These are phyloP conservation scores for Trametopsis cervina DNA, from an alignment of 768 basidiomycete genomes.

Conservation along the genomic window DNA sequence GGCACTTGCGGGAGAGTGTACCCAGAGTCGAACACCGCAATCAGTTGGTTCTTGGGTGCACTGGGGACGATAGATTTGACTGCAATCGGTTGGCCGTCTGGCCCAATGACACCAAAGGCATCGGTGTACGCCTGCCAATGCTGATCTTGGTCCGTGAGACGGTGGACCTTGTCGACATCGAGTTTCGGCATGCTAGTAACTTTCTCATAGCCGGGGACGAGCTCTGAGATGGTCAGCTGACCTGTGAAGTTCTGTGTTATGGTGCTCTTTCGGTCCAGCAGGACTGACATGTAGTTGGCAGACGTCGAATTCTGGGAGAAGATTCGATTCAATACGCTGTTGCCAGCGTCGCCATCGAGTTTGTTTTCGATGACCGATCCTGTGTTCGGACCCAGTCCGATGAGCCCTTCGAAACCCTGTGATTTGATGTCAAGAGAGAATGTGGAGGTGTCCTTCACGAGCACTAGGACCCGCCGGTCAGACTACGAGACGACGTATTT, in stretches of 20 bases:
- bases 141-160: constrained; percentile 57
- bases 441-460: constrained; percentile 53
- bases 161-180: constrained; percentile 56
- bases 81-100: constrained; percentile 59
- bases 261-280: constrained; percentile 55
- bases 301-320: constrained; percentile 52
- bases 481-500: background rate
- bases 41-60: constrained; percentile 55
- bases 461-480: constrained; percentile 33
- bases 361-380: constrained; percentile 59
- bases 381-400: constrained; percentile 74
- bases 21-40: constrained; percentile 72
- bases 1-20: constrained; percentile 69
- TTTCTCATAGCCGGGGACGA: constrained; percentile 54
- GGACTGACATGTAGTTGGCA: constrained; percentile 61
- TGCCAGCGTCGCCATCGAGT: constrained; percentile 40
- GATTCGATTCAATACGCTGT: constrained; percentile 57
- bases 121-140: constrained; percentile 78
- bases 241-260: constrained; percentile 47
- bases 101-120: constrained; percentile 64
- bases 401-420: constrained; percentile 63
- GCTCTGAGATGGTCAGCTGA: constrained; percentile 63
- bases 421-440: constrained; percentile 55
- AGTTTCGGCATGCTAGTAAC: constrained; percentile 59
- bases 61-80: constrained; percentile 62